Conservation (phyloP, 441 rosid genomes). For the Erodium trifolium region DNA sequence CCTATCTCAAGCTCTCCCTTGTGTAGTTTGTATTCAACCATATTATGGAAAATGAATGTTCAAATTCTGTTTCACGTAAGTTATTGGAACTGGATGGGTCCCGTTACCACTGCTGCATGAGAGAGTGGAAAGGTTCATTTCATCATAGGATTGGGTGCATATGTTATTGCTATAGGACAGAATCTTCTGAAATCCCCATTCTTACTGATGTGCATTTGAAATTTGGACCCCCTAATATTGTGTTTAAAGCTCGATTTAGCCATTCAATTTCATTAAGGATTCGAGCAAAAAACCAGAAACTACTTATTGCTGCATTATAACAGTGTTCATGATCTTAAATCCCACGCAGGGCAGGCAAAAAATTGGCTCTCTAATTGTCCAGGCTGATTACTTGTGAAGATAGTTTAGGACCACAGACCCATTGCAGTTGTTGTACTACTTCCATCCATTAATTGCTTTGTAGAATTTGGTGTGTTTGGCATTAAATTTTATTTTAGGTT, state of each 20-base stretch:
- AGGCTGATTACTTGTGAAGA: not conserved
- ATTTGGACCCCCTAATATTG: not conserved
- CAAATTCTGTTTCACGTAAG: not conserved
- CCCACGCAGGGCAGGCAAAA: no score
- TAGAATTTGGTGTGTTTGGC: not conserved
- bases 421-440: no score
- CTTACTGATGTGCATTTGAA: not conserved
- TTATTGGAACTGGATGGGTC: not conserved
- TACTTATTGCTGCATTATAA: no score
- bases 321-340: not conserved
- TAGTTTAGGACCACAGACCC: not conserved
- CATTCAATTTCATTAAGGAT: not conserved
- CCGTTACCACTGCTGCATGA: not conserved
- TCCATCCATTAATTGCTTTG: not conserved
- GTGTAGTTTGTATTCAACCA: not conserved
- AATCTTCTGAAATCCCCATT: not conserved
- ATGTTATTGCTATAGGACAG: not conserved
- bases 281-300: no score
- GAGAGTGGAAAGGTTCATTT: not conserved
- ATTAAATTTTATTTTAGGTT: not conserved
- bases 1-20: not conserved
- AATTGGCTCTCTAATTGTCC: not conserved
- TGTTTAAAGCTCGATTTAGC: not conserved
- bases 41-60: not conserved
- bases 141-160: not conserved